Evolutionary conservation across 768 basidiomycete genomes (phyloP), one percentile per base, ranked within the genome.

Genomic region (Galerina sulciceps): DNA sequence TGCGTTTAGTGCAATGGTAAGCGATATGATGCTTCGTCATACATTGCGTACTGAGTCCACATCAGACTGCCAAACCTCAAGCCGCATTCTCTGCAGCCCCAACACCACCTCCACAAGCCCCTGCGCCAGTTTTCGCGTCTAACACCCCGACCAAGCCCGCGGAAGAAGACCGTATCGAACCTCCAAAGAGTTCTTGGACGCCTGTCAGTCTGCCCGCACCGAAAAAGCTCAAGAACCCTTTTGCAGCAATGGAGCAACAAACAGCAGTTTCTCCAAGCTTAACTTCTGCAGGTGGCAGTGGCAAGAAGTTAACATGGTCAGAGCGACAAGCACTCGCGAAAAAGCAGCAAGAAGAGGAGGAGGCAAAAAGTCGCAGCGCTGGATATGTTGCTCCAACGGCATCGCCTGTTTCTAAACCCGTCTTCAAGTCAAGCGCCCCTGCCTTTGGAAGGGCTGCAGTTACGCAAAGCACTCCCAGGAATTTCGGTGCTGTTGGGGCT

Each of bases 241-340:
- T 94, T 64, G 85, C 86, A 9, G 80, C 83, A 3, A 80, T 83
- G 50, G 82, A 83, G 66, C 80, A 82, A 53, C 81, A 85, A 56
- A 61, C 76, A 22, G 63, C 72, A 15, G n/a, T 75, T n/a, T 58
- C 74, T 0, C 65, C 66, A 4, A 61, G 62, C n/a, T 63, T 66
- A 8, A 62, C 57, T 56, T 60, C 69, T 23, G 61, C 64, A 10
- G 67, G 70, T 54, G 76, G 76, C 18, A 84, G 81, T 0, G 57
- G 78, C 1, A 92, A 92, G 78, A 96, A 94, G 72, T 72, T 96
- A 60, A 96, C 96, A 0, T 99, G 96, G 96, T 90, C 85, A 57
- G 91, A 99, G 71, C 82, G 96, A 18, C 96, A 98, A 69, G 94
- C 92, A 0, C 76, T 89, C n/a, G 90, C 94, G 1, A 96, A 95